Percentiles rank a stretch among this genome's conserved stretches.
Conservation (phyloP, 345 rosid genomes). For the Populus pruinosa region DNA sequence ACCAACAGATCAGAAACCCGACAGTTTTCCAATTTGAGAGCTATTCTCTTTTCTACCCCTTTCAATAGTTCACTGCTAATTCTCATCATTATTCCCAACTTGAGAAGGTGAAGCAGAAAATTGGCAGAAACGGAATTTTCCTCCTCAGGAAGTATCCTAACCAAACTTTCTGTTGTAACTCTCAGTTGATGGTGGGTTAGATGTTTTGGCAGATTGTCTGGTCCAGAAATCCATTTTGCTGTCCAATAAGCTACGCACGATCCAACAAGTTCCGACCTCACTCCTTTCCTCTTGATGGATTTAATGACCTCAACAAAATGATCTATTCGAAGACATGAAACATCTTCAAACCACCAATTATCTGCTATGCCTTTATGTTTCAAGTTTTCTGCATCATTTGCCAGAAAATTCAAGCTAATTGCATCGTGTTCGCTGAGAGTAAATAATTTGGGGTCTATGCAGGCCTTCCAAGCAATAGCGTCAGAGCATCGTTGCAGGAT, state of each 20-base stretch:
- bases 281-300: slow-evolving; percentile 36
- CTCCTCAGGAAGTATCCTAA: slow-evolving; percentile 41
- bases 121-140: slow-evolving; percentile 48
- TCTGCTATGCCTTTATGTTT: slow-evolving; percentile 15
- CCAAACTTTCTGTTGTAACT: slow-evolving; percentile 40
- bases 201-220: slow-evolving; percentile 22
- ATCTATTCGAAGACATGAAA: slow-evolving; percentile 50
- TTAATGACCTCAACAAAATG: slow-evolving; percentile 50
- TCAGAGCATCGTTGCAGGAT: slow-evolving; percentile 46
- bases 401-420: background rate
- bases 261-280: slow-evolving; percentile 40
- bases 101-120: slow-evolving; percentile 53
- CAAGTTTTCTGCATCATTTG: slow-evolving; percentile 4
- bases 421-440: slow-evolving; percentile 2
- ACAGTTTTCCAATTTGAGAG: slow-evolving; percentile 40
- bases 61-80: slow-evolving; percentile 20
- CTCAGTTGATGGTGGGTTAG: slow-evolving; percentile 27
- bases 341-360: slow-evolving; percentile 59
- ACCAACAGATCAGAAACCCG: slow-evolving; percentile 45
- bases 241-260: slow-evolving; percentile 51
- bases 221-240: slow-evolving; percentile 40
- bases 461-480: slow-evolving; percentile 49
- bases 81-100: slow-evolving; percentile 30
- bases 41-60: slow-evolving; percentile 34
- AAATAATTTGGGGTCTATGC: slow-evolving; percentile 22